Evolutionary conservation across 495 filamentous ascomycete genomes (phyloP), one percentile per base, ranked within the genome.

Genomic region (Aspergillus carlsbadensis): DNA sequence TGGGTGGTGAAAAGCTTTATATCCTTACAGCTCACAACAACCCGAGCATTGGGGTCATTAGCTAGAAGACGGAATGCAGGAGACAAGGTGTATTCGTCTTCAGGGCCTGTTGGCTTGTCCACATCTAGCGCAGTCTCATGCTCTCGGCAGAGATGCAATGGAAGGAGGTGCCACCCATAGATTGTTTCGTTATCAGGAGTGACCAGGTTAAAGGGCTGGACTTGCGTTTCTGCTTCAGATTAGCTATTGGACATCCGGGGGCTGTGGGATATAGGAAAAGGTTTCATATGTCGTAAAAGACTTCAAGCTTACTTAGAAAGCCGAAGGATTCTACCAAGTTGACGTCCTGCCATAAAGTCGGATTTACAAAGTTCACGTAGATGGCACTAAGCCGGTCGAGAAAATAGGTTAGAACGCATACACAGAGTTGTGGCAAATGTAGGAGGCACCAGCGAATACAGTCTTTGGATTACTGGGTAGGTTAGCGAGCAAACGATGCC

Each of bases 271-370:
- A n/a, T n/a, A n/a, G n/a, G n/a, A n/a, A n/a, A n/a, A n/a, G n/a
- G n/a, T n/a, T 1, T 37, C 31, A 34, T 47, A 15, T 26, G 15
- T 0, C 10, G 40, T 42, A 5, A 17, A 36, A 21, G 43, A 10
- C 24, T 7, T 26, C 21, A 17, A 46, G 71, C 84, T 58, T 68
- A 92, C 89, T 90, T 41, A 89, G 77, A 65, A 94, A 96, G 0
- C 91, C 91, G 76, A 91, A 95, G 35, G 82, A 73, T 61, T 94
- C 87, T 0, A 89, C 86, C 26, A 82, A 72, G 57, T 91, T 84
- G 34, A 89, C 53, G 65, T 94, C 79, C 48, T 87, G 74, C 82
- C 84, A 91, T 61, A 81, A 80, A 11, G 80, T 67, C 0, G 87
- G 85, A 58, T 91, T 83, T 54, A 93, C 51, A 39, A 85, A 85